Base-by-base conservation (phyloP, 306 rosid species). In the Astragalus glycyphyllos region DNA sequence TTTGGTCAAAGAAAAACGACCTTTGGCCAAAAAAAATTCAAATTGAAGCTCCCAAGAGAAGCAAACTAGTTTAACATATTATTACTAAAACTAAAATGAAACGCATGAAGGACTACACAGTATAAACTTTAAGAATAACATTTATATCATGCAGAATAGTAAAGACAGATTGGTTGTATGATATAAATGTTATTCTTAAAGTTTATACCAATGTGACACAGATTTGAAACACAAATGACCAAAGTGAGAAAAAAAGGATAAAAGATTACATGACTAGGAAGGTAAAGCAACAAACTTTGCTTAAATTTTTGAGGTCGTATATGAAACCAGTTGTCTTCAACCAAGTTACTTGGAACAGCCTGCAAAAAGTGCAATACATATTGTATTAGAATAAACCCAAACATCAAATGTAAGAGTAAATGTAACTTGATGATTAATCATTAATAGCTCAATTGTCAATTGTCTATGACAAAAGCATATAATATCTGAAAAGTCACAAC, bases 321-420 rank as follows among this genome's bases (percentile, higher is more conserved):
- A 84, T 82, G 90, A 84, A 90, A 79, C 98, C 98, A 72, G 50
- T 72, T 77, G 74, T 72, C 89, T 34, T 72, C 97, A 83, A 48
- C 97, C 97, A 90, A 55, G 86, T 81, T 82, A 90, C 82, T 81
- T 94, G 97, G 79, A 88, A 80, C 76, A 94, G 82, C 96, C 97
- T 94, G 80, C 91, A 89, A 83, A 77, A 69, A 57, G 61, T 61
- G 74, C 26, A 79, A 64, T 11, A 37, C 45, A 54, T 6, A 66
- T 49, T 51, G 44, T 40, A 61, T 77, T 9, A 78, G 68, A 41
- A 70, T 59, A 35, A 71, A 41, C 10, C 48, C 48, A 63, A 76
- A 38, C 4, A 65, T 51, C 51, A 57, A 29, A 14, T 10, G 2
- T 15, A 69, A 71, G 44, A 4, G 54, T 66, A 1, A 61, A 80